A percentile compares a stretch with the other conserved stretches of the same genome.
Conservation (phyloP, 345 rosid genomes). For the Pseudoturritis turrita region DNA sequence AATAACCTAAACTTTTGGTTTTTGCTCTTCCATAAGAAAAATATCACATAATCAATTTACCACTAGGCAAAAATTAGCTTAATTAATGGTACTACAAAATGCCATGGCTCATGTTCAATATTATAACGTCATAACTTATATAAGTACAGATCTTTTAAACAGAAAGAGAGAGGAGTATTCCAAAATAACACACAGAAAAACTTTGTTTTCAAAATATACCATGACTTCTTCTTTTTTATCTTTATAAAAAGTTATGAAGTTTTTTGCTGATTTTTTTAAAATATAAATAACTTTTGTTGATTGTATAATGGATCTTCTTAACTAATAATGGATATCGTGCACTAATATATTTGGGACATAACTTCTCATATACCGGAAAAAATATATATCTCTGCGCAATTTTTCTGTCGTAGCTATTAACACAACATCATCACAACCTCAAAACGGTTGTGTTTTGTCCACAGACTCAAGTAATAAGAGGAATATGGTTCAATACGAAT, state of each 20-base stretch:
- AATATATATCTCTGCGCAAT: background rate
- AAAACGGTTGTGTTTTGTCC: too few species aligned
- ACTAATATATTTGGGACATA: background rate
- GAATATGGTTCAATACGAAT: too few species aligned
- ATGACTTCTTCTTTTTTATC: background rate
- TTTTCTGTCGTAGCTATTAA: background rate
- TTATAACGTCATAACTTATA: too few species aligned
- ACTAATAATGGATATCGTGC: background rate
- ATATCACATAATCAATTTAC: background rate
- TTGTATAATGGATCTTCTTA: background rate
- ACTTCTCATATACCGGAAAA: background rate
- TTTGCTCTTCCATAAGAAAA: background rate
- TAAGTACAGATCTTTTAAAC: background rate
- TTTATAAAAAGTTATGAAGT: background rate
- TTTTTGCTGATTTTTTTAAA: too few species aligned
- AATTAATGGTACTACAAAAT: background rate
- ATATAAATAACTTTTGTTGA: too few species aligned
- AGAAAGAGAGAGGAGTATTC: background rate
- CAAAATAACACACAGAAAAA: too few species aligned
- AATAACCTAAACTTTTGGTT: background rate
- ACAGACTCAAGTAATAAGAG: too few species aligned
- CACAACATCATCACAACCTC: too few species aligned
- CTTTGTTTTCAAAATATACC: background rate
- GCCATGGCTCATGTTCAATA: background rate
- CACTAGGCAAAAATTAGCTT: background rate